These are phyloP conservation scores for Oenanthe sinensis DNA, from an alignment of 129 eudicot genomes.

Conservation along the genomic window DNA sequence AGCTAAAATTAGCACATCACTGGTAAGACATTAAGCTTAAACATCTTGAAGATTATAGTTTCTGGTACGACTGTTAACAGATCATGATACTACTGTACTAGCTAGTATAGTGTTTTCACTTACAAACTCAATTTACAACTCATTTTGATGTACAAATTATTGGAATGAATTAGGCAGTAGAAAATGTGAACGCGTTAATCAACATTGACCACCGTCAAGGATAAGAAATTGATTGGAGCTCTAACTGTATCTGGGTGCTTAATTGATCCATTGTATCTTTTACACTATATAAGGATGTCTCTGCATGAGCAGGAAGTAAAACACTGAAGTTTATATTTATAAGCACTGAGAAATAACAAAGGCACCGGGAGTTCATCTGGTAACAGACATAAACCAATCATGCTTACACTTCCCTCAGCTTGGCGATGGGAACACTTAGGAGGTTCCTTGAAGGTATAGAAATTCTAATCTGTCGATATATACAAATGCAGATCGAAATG, in stretches of 20 bases:
- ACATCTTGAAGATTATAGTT: no score
- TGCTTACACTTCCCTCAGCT: conserved; percentile 31
- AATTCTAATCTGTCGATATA: background rate
- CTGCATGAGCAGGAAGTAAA: background rate
- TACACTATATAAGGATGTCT: background rate
- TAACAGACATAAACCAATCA: conserved; percentile 1
- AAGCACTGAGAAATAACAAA: background rate
- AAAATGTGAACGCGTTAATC: background rate
- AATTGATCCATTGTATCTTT: background rate
- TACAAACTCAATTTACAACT: no score
- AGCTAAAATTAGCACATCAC: no score
- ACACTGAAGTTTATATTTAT: background rate
- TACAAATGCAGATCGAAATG: no score
- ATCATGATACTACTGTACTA: no score
- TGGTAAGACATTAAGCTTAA: no score
- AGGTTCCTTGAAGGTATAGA: conserved; percentile 49
- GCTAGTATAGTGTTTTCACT: no score
- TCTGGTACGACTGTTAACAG: no score
- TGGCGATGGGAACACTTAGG: conserved; percentile 71
- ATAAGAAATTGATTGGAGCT: background rate
- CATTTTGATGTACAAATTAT: no score
- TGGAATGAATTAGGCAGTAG: background rate
- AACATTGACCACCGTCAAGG: background rate
- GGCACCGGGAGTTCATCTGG: background rate
- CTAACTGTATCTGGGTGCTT: background rate